phyloP scores from a whole-genome alignment of 1,284 basidiomycete species.

The Hemileccinum hortonii region DNA sequence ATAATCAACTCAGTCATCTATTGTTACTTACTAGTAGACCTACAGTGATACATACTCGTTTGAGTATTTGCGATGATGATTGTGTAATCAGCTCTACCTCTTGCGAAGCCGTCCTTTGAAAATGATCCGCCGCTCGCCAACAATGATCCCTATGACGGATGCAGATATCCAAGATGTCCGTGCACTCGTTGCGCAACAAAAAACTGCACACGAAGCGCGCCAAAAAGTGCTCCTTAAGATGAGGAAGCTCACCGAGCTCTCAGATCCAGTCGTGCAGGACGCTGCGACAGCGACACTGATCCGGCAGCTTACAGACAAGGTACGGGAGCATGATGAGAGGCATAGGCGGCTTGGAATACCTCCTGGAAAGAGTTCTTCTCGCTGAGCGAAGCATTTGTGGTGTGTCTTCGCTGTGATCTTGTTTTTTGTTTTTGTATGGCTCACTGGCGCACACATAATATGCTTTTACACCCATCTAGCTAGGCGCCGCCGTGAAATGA shows the following conservation, averaged over 20 bases:
- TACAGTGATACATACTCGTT: no score
- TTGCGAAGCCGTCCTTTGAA: no score
- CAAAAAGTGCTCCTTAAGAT: conserved; percentile 43
- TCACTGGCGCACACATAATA: no score
- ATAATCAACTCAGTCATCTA: no score
- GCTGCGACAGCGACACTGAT: conserved; percentile 40
- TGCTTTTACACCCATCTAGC: no score
- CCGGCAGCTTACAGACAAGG: conserved; percentile 36
- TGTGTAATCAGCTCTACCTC: no score
- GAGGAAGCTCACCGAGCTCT: conserved; percentile 44
- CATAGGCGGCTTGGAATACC: conserved; percentile 43
- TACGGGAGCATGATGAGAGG: conserved; percentile 35
- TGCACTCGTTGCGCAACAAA: conserved; percentile 56
- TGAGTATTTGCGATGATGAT: no score
- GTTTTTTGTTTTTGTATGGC: no score
- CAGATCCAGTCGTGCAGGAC: conserved; percentile 35
- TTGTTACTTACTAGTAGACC: no score
- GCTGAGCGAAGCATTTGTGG: not conserved
- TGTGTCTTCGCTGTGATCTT: no score
- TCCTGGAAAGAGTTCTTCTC: conserved; percentile 30
- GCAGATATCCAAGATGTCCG: conserved; percentile 73
- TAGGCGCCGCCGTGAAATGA: no score
- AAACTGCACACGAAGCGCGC: conserved; percentile 42
- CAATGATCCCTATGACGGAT: conserved; percentile 71
- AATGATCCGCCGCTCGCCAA: conserved; percentile 76